Evolutionary conservation across 2,329 filamentous ascomycete species (phyloP).

Genomic region (Neopestalotiopsis rosae): DNA sequence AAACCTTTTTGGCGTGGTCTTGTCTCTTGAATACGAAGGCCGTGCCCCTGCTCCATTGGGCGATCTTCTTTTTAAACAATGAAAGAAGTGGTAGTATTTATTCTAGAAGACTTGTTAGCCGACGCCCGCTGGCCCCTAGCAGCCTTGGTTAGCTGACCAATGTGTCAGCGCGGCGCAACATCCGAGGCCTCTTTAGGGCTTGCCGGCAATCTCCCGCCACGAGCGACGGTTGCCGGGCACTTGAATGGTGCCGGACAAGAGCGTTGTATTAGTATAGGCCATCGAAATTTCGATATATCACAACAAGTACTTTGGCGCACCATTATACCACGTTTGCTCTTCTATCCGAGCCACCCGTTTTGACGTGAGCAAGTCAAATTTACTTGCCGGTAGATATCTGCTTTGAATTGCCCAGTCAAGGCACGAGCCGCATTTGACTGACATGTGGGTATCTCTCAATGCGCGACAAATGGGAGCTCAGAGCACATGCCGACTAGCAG

Average conservation of each 20-base stretch:
- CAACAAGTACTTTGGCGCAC: background rate
- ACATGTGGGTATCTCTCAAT: background rate
- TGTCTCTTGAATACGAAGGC: too few species aligned
- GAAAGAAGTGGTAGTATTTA: background rate
- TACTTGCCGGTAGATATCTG: background rate
- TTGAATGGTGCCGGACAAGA: background rate
- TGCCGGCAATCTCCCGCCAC: background rate
- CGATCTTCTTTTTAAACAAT: background rate
- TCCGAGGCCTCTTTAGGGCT: background rate
- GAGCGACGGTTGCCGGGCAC: background rate
- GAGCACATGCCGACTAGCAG: constrained; percentile 5
- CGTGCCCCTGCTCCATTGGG: background rate
- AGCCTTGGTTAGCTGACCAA: background rate
- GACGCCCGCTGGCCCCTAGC: background rate
- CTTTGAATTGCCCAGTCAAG: background rate
- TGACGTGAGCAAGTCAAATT: background rate
- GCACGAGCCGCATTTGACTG: constrained; percentile 3
- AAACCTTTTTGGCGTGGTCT: too few species aligned
- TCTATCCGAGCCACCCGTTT: background rate
- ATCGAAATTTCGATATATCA: background rate
- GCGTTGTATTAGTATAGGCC: too few species aligned
- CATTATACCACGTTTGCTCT: background rate
- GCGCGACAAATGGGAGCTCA: background rate
- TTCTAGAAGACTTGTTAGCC: background rate
- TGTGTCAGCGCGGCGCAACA: background rate